These are phyloP conservation scores for Auriscalpium vulgare DNA, from an alignment of 768 basidiomycete species.

Conservation along the genomic window DNA sequence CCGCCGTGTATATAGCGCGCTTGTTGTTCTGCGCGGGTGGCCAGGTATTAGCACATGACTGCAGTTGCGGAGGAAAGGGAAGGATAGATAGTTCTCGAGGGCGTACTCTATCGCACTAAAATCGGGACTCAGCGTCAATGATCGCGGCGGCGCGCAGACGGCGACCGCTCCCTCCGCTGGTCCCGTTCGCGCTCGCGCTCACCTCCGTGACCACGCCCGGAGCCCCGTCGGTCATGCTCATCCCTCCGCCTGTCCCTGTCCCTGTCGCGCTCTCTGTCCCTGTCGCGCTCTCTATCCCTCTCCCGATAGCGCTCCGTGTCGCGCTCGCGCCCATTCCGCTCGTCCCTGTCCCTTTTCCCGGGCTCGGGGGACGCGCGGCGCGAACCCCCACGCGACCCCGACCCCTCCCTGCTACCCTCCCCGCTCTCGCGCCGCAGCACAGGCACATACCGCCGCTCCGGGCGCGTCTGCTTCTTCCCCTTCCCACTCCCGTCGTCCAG, in stretches of 20 bases:
- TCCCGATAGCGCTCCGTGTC: background rate
- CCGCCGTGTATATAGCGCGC: no score
- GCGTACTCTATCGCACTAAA: background rate
- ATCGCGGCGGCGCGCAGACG: background rate
- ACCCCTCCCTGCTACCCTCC: slow-evolving; percentile 16
- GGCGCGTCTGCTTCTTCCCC: slow-evolving; percentile 33
- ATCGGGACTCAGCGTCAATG: background rate
- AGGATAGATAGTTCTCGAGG: background rate
- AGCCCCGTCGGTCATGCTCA: background rate
- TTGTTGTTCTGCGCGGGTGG: no score
- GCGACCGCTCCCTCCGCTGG: slow-evolving; percentile 5
- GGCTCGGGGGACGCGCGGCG: background rate
- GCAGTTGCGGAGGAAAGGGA: no score
- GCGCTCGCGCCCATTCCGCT: background rate
- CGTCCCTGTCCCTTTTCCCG: background rate
- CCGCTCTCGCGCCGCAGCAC: slow-evolving; percentile 57
- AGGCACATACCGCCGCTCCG: slow-evolving; percentile 78
- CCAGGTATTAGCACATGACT: no score
- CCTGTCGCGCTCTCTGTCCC: background rate
- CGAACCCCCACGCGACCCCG: background rate
- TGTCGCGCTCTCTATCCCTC: background rate
- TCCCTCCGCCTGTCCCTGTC: slow-evolving; percentile 1
- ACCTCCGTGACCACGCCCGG: background rate
- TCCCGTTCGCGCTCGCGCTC: slow-evolving; percentile 18
- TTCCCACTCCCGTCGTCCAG: slow-evolving; percentile 60